A percentile compares a stretch with the other conserved stretches of the same genome.
phyloP scores from a whole-genome alignment of 2,329 filamentous ascomycete species.

The Venturia oleaginea region DNA sequence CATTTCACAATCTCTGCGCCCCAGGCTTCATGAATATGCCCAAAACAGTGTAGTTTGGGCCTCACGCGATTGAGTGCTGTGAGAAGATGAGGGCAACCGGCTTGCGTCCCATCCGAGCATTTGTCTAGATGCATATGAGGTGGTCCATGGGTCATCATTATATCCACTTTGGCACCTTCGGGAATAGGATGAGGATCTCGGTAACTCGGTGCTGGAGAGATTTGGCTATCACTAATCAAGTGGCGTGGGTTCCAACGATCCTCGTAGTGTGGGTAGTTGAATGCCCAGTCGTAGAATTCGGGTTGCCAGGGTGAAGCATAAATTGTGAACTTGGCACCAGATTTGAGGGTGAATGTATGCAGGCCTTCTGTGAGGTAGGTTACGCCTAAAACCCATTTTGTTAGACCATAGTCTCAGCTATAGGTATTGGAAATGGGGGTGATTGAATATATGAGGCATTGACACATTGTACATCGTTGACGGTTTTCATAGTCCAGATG shows the following conservation, averaged over 20 bases:
- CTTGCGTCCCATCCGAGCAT: constrained; percentile 27
- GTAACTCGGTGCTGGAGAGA: constrained; percentile 22
- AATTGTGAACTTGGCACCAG: constrained; percentile 42
- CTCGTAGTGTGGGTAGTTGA: constrained; percentile 40
- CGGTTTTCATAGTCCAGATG: not conserved
- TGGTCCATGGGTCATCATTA: constrained; percentile 55
- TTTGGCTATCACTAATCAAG: not conserved
- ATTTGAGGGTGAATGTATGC: constrained; percentile 36
- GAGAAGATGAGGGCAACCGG: constrained; percentile 48
- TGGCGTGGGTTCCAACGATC: constrained; percentile 41
- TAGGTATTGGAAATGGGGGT: not conserved
- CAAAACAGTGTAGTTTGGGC: constrained; percentile 52
- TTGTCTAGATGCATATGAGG: constrained; percentile 43
- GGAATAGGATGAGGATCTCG: constrained; percentile 32
- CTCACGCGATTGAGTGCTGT: constrained; percentile 40
- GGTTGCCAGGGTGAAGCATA: constrained; percentile 49
- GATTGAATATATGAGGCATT: not conserved
- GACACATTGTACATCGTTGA: too few species aligned
- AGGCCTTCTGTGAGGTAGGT: constrained; percentile 32
- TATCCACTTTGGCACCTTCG: constrained; percentile 39
- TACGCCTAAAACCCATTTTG: constrained; percentile 17
- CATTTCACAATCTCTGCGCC: constrained; percentile 25
- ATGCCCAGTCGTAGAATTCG: constrained; percentile 48
- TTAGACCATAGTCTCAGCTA: not conserved
- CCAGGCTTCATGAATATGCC: constrained; percentile 50